Evolutionary conservation across 2,329 filamentous ascomycete genomes (phyloP), one percentile per base, ranked within the genome.

Genomic region (Shiraia sp.): DNA sequence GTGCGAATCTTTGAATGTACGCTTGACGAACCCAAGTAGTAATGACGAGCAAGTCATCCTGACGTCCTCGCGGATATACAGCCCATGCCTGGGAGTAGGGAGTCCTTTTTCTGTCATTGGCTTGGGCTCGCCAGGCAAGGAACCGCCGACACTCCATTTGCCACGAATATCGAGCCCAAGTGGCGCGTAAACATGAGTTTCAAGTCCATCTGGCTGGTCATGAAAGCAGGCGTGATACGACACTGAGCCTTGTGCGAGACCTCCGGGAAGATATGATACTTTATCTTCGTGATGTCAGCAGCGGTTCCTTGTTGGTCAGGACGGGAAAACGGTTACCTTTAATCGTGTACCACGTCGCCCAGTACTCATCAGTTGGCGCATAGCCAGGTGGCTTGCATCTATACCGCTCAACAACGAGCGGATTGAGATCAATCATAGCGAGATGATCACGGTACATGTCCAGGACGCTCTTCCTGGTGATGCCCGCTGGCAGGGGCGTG

Each of bases 361-460:
- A 74, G 46, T 77, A 80, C 72, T 95, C 90, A 55, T 93, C 88
- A 12, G 81, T 72, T 0, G 80, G 75, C 10, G 86, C 84, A 61
- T 84, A 79, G 16, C 77, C 61, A 0, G 89, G 88, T 2, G 88
- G 78, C 32, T 80, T 77, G 68, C 88, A 88, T 23, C 76, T 77
- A 53, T 84, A 79, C 42, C 88, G 80, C 47, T 87, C 83, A 49
- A 86, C 82, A 40, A 95, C 86, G 33, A 95, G 77, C 1, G 90
- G 90, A 68, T 95, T 95, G 42, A 95, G 75, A 63, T 92, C 86
- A 60, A 95, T 95, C 85, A 96, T 95, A 56, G 84, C 84, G 35
- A 78, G 68, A 70, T 95, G 89, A 67, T 86, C 79, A 67, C 90
- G 88, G 23, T 95, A 82, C 53, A 88, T 88, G 39, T 81, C 77